phyloP scores from a whole-genome alignment of 345 rosid genomes.

The Rhodamnia rubescens region DNA sequence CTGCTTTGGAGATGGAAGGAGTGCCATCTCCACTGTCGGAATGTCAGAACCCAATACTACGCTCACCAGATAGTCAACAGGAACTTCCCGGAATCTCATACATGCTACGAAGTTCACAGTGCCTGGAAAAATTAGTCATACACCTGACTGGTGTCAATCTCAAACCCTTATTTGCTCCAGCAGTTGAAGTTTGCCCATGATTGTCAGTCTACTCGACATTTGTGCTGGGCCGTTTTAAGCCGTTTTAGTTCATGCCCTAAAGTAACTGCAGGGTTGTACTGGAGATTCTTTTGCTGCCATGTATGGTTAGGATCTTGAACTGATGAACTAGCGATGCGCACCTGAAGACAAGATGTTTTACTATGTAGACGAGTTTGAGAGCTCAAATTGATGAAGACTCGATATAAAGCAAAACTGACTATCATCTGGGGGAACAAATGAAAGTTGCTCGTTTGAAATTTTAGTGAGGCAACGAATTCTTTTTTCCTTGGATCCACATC shows the following conservation, averaged over 20 bases:
- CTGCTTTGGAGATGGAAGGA: not conserved
- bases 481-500: not conserved
- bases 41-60: too few relatives aligned
- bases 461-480: not conserved
- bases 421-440: not conserved
- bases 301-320: not conserved
- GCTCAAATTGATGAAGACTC: not conserved
- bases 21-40: not conserved
- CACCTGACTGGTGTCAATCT: not conserved
- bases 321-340: too few relatives aligned
- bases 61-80: too few relatives aligned
- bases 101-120: not conserved
- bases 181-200: too few relatives aligned
- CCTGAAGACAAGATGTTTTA: not conserved
- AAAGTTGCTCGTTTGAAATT: not conserved
- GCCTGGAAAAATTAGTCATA: not conserved
- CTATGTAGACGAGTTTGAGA: not conserved
- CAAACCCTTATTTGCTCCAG: not conserved
- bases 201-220: too few relatives aligned
- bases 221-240: not conserved
- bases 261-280: not conserved
- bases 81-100: not conserved
- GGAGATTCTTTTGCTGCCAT: not conserved
- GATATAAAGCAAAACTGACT: too few relatives aligned
- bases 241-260: not conserved